Conservation (phyloP, 208 protist species). For the Trypanosoma brucei region DNA sequence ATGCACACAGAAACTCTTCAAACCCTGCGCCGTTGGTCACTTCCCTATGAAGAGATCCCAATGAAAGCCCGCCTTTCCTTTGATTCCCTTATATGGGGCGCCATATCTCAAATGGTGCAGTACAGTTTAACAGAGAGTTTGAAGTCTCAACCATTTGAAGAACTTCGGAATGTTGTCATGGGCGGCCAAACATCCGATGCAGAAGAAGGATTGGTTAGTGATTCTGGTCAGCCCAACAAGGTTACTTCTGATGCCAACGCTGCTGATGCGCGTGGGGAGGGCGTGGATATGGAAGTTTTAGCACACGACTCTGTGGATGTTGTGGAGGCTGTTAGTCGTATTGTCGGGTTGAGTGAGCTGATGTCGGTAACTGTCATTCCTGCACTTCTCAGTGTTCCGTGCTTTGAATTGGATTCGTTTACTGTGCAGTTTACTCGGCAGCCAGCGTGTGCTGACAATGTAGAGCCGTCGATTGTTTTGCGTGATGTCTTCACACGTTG, state of each 20-base stretch:
- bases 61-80: conserved; percentile 6
- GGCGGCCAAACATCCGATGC: neutral
- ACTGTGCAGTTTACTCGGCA: conserved; percentile 74
- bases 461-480: conserved; percentile 49
- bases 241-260: conserved; percentile 2
- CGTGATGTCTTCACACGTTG: conserved; percentile 62
- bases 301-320: conserved; percentile 13
- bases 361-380: conserved; percentile 50
- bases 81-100: conserved; percentile 11
- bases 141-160: conserved; percentile 13
- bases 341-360: conserved; percentile 36
- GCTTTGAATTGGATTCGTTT: conserved; percentile 50
- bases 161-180: conserved; percentile 7
- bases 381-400: conserved; percentile 47
- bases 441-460: conserved; percentile 36
- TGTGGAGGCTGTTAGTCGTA: conserved; percentile 1
- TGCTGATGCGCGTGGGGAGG: conserved; percentile 9
- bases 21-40: neutral
- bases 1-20: neutral
- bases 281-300: conserved; percentile 7
- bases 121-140: conserved; percentile 17
- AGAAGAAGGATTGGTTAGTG: neutral
- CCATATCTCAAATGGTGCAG: conserved; percentile 10
- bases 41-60: conserved; percentile 18
- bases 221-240: neutral